These are phyloP conservation scores for Sphaerobolus stellatus DNA, from an alignment of 1,284 basidiomycete species.

Conservation along the genomic window DNA sequence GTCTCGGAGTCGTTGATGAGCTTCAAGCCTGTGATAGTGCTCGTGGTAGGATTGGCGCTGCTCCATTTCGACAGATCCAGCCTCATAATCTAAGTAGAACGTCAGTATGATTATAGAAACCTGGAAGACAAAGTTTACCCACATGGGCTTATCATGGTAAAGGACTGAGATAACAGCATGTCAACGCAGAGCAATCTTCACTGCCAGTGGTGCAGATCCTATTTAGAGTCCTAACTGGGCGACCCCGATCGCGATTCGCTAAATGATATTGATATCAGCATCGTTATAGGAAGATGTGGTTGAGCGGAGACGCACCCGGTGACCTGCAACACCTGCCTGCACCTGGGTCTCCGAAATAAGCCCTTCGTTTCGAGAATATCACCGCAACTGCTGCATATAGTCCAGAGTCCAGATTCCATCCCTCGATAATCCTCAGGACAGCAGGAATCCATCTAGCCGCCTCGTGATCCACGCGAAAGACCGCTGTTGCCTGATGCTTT, in stretches of 20 bases:
- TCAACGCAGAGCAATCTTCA: conserved; percentile 91
- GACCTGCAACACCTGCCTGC: conserved; percentile 72
- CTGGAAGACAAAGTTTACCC: conserved; percentile 7
- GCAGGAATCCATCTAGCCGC: too few relatives aligned
- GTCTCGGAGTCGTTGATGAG: conserved; percentile 98
- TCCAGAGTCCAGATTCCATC: too few relatives aligned
- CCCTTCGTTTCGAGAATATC: conserved; percentile 87
- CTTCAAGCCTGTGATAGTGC: conserved; percentile 85
- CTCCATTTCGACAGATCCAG: conserved; percentile 86
- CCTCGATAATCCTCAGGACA: too few relatives aligned
- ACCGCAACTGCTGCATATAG: conserved; percentile 95
- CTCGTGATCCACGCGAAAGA: too few relatives aligned
- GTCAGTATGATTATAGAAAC: background rate
- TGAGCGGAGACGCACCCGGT: too few relatives aligned
- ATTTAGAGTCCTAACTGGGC: conserved; percentile 73
- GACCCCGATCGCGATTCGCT: conserved; percentile 73
- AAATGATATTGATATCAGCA: background rate
- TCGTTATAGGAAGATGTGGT: conserved; percentile 18
- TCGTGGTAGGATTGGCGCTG: conserved; percentile 84
- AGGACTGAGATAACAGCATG: conserved; percentile 85
- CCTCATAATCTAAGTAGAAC: conserved; percentile 68
- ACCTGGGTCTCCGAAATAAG: conserved; percentile 70
- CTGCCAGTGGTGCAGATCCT: conserved; percentile 71
- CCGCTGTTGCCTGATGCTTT: too few relatives aligned
- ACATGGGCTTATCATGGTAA: conserved; percentile 86